Percentiles rank a stretch among this genome's conserved stretches.
Conservation (phyloP, 2,329 filamentous ascomycete species). For the Hymenoscyphus occultus region DNA sequence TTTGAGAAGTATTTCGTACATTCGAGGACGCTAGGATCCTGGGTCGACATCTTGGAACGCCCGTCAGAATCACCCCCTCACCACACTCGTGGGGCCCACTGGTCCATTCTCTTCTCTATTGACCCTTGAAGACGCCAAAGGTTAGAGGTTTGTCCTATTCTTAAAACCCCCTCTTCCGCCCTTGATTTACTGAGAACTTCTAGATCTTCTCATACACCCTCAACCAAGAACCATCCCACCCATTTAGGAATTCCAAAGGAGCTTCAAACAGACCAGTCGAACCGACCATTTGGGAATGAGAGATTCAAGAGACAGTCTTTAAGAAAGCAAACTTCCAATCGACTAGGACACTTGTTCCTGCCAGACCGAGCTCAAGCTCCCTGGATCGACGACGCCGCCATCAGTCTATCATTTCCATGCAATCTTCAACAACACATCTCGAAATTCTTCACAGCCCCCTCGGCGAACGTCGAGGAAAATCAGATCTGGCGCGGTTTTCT, state of each 20-base stretch:
- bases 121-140: background rate
- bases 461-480: conserved; percentile 57
- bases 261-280: conserved; percentile 5
- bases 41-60: conserved; percentile 8
- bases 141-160: conserved; percentile 1
- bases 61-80: background rate
- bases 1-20: conserved; percentile 4
- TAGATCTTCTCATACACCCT: background rate
- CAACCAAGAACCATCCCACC: background rate
- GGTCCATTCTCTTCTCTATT: background rate
- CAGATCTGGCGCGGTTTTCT: conserved; percentile 52
- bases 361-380: conserved; percentile 23
- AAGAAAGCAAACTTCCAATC: background rate
- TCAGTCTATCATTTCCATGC: conserved; percentile 47
- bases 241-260: conserved; percentile 8
- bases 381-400: conserved; percentile 17
- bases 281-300: conserved; percentile 19
- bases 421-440: conserved; percentile 46
- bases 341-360: conserved; percentile 18
- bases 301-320: background rate
- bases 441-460: conserved; percentile 43
- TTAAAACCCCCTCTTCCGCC: conserved; percentile 6
- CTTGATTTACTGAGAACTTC: conserved; percentile 8
- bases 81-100: background rate
- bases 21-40: conserved; percentile 9